These are phyloP conservation scores for Kuraishia cidri DNA, from an alignment of 805 yeast species.

Conservation along the genomic window DNA sequence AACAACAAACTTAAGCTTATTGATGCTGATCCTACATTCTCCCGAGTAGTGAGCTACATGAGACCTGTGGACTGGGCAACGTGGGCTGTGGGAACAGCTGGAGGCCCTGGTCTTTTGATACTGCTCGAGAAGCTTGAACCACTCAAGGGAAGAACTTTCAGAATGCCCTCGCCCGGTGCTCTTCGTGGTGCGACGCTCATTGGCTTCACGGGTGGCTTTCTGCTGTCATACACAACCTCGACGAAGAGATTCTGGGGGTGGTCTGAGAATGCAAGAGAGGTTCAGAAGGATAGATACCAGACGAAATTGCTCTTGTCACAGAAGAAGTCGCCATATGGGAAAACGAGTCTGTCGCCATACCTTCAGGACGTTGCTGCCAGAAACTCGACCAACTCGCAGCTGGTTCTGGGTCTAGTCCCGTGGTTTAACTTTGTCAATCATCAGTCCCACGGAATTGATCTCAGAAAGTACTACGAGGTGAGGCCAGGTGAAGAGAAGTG, in stretches of 20 bases:
- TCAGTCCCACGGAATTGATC: constrained; percentile 74
- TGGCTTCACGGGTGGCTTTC: constrained; percentile 69
- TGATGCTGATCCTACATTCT: constrained; percentile 74
- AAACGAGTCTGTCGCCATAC: constrained; percentile 56
- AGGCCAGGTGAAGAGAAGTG: constrained; percentile 52
- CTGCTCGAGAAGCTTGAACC: constrained; percentile 39
- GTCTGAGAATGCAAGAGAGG: constrained; percentile 65
- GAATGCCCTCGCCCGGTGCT: constrained; percentile 42
- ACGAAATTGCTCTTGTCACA: constrained; percentile 55
- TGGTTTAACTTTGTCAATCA: constrained; percentile 80
- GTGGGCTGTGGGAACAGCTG: constrained; percentile 36
- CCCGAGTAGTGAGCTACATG: constrained; percentile 63
- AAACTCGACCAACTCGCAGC: constrained; percentile 66
- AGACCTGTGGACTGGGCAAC: constrained; percentile 56
- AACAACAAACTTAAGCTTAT: no score
- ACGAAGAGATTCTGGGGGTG: constrained; percentile 72
- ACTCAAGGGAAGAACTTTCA: constrained; percentile 30
- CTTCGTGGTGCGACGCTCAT: constrained; percentile 52
- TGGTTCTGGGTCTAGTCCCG: constrained; percentile 54
- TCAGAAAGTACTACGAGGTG: constrained; percentile 47
- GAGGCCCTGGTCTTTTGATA: constrained; percentile 37
- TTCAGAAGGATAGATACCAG: constrained; percentile 63
- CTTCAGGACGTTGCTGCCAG: constrained; percentile 68
- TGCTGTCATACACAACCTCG: constrained; percentile 59
- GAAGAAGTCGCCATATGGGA: constrained; percentile 62